Percentiles rank a stretch among this genome's conserved stretches.
These are phyloP conservation scores for Umbilicaria muhlenbergii DNA, from an alignment of 495 filamentous ascomycete genomes.

Conservation along the genomic window DNA sequence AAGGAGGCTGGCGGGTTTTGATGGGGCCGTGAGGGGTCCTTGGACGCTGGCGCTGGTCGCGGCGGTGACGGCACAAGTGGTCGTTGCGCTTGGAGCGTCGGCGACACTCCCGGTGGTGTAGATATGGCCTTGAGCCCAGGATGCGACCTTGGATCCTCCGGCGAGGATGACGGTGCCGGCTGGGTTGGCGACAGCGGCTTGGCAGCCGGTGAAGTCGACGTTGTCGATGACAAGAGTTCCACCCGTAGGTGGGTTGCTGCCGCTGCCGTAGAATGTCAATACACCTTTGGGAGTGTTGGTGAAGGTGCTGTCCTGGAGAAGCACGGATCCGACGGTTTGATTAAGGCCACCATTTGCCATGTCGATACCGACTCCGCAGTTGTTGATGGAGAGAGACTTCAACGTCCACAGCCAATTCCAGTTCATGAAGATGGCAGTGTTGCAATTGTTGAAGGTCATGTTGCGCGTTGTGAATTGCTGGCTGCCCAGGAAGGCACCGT, in stretches of 20 bases:
- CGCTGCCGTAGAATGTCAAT: constrained; percentile 45
- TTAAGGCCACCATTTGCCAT: constrained; percentile 51
- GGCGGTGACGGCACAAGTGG: constrained; percentile 7
- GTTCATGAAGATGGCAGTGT: constrained; percentile 84
- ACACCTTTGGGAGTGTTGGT: constrained; percentile 59
- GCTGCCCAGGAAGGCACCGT: constrained; percentile 76
- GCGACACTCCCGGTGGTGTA: constrained; percentile 31
- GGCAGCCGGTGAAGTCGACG: constrained; percentile 52
- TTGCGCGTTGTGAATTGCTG: constrained; percentile 95
- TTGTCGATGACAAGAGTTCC: constrained; percentile 77
- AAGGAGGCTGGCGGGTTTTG: constrained; percentile 44
- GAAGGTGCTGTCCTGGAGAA: constrained; percentile 68
- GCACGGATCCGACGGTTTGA: constrained; percentile 64
- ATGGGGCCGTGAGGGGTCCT: constrained; percentile 25
- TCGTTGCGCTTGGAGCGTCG: constrained; percentile 11
- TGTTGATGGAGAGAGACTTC: constrained; percentile 67
- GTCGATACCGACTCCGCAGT: constrained; percentile 66
- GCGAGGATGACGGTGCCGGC: constrained; percentile 43
- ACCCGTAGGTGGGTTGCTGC: constrained; percentile 47
- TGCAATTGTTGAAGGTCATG: constrained; percentile 73
- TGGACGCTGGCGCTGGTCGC: constrained; percentile 9
- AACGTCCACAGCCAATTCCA: constrained; percentile 92
- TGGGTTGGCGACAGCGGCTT: constrained; percentile 33
- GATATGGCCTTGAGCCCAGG: constrained; percentile 59
- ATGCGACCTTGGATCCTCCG: constrained; percentile 54